Evolutionary conservation across 2,329 filamentous ascomycete genomes (phyloP), one percentile per base, ranked within the genome.

Genomic region (Achaetomium macrosporum): DNA sequence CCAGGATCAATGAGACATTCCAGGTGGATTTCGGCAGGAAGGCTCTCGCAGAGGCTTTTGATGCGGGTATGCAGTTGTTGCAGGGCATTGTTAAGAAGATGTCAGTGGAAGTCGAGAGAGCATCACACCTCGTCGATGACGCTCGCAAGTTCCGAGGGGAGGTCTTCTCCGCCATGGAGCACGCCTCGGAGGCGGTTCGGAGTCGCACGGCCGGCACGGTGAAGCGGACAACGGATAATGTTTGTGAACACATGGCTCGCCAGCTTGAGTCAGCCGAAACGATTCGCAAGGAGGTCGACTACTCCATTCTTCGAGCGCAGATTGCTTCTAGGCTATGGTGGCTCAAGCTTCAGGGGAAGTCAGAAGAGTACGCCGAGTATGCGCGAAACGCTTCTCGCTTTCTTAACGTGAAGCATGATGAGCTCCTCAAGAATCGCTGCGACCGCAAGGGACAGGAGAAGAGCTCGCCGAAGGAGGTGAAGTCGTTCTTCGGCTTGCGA

Each of bases 1-100:
- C 83, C 20, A 79, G 75, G 64, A 73, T 84, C 57, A 79, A 79
- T 61, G 81, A 84, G 67, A 77, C 76, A 0, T 80, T 84, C 64
- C 74, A 76, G 37, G 68, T 85, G 30, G 76, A 83, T 63, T 82
- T 85, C 65, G 79, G 80, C 43, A 75, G 69, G 63, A 69, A 73
- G 19, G 65, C 72, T 15, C 64, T 78, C 40, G 69, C 68, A 12
- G 71, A 73, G 37, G 72, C 71, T 13, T 57, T 76, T 6, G 74
- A 76, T 51, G 69, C 68, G 8, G 73, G 75, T 17, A 71, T 69
- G 53, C 63, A 71, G n/a, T 52, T 70, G 8, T 62, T 72, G 36
- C 65, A 65, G 37, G 66, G 57, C 13, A 66, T 77, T 3, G 69
- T 73, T 13, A 69, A 73, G 40, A 70, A 69, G 40, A 63, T 78